These are phyloP conservation scores for Podaxis sp. DNA, from an alignment of 768 basidiomycete genomes.

Conservation along the genomic window DNA sequence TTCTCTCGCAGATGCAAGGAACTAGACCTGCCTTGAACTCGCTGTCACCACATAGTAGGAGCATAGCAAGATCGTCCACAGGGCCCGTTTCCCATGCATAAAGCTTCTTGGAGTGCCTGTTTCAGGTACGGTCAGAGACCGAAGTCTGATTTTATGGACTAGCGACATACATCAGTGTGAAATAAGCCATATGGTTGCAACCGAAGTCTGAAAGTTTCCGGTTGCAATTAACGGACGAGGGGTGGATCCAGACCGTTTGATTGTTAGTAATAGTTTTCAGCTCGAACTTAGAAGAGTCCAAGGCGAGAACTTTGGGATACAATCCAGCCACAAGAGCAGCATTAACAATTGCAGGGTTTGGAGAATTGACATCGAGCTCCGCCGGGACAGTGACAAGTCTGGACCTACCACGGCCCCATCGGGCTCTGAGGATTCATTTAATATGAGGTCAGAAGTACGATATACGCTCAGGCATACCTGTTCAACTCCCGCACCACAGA, in stretches of 20 bases:
- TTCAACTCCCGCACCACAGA: conserved; percentile 69
- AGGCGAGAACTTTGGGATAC: conserved; percentile 83
- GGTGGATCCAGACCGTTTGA: conserved; percentile 79
- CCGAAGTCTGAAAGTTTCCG: conserved; percentile 68
- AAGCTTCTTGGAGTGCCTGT: conserved; percentile 89
- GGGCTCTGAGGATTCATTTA: conserved; percentile 47
- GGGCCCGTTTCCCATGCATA: conserved; percentile 95
- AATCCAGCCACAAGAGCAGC: conserved; percentile 84
- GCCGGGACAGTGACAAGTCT: conserved; percentile 77
- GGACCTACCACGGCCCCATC: conserved; percentile 71
- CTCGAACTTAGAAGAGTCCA: conserved; percentile 62
- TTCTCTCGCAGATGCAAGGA: too few species aligned
- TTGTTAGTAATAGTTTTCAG: conserved; percentile 84
- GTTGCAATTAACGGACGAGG: conserved; percentile 88
- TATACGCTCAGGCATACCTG: conserved; percentile 37
- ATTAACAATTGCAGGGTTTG: conserved; percentile 65
- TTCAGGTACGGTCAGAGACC: background rate
- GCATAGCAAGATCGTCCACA: conserved; percentile 77
- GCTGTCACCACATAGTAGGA: conserved; percentile 85
- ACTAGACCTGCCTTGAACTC: conserved; percentile 68
- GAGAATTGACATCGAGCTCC: conserved; percentile 68
- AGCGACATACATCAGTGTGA: conserved; percentile 75
- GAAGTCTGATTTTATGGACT: background rate
- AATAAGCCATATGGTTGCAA: conserved; percentile 75
- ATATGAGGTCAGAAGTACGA: background rate